These are phyloP conservation scores for Lodderomyces elongisporus DNA, from an alignment of 1,139 yeast genomes.

Conservation along the genomic window DNA sequence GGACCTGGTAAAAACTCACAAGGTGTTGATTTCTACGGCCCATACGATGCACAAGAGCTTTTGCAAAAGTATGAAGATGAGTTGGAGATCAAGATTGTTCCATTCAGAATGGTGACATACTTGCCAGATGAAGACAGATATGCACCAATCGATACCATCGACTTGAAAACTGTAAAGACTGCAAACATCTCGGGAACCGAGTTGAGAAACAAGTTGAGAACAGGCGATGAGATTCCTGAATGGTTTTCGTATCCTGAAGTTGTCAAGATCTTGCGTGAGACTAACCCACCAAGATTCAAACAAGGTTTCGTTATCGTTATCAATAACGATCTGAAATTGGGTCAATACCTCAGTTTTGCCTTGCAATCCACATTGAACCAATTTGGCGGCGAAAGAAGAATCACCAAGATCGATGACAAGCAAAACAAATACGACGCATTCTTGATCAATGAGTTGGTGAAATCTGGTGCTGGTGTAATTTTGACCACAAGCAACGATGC, in stretches of 20 bases:
- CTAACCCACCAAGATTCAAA: constrained; percentile 84
- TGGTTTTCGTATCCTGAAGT: constrained; percentile 99
- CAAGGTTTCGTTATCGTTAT: constrained; percentile 81
- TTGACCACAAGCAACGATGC: constrained; percentile 40
- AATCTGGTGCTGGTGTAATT: constrained; percentile 88
- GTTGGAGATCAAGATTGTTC: constrained; percentile 84
- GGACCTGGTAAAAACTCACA: constrained; percentile 94
- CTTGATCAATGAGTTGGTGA: constrained; percentile 75
- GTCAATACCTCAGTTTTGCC: constrained; percentile 64
- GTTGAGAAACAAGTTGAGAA: constrained; percentile 79
- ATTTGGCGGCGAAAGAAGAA: constrained; percentile 81
- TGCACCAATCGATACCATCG: constrained; percentile 91
- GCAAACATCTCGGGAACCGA: constrained; percentile 95
- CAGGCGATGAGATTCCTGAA: constrained; percentile 85
- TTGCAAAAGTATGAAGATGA: constrained; percentile 74
- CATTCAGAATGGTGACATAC: constrained; percentile 95
- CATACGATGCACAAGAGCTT: constrained; percentile 91
- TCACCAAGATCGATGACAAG: constrained; percentile 57
- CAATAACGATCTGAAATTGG: constrained; percentile 48
- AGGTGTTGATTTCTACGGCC: constrained; percentile 94
- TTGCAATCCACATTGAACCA: constrained; percentile 88
- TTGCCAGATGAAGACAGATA: constrained; percentile 93
- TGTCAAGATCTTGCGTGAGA: constrained; percentile 81
- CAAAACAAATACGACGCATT: constrained; percentile 43
- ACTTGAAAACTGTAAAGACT: constrained; percentile 66